These are phyloP conservation scores for Pterulicium gracile DNA, from an alignment of 1,284 basidiomycete species.

Conservation along the genomic window DNA sequence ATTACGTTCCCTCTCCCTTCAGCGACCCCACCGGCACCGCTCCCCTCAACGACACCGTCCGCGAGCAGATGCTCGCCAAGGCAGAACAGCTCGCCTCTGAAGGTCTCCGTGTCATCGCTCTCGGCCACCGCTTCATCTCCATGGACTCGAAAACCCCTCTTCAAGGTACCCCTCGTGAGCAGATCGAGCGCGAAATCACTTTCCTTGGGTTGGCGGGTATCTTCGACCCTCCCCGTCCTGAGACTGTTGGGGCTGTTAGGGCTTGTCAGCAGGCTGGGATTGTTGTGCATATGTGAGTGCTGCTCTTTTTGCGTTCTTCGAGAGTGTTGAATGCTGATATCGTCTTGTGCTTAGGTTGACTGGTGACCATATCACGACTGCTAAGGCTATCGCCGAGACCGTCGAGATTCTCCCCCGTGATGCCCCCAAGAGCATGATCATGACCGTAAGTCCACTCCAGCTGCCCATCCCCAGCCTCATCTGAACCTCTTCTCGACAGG, in stretches of 20 bases:
- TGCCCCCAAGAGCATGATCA: conserved; percentile 51
- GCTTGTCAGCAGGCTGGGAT: conserved; percentile 57
- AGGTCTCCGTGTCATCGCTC: conserved; percentile 37
- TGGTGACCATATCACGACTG: conserved; percentile 61
- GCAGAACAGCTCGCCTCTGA: conserved; percentile 47
- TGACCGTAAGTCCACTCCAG: conserved; percentile 19
- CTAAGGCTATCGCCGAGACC: conserved; percentile 49
- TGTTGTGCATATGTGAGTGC: conserved; percentile 46
- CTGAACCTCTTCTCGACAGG: conserved; percentile 7
- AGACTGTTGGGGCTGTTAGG: conserved; percentile 50
- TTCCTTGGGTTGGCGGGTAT: conserved; percentile 60
- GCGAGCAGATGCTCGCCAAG: conserved; percentile 31
- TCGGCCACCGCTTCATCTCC: conserved; percentile 18
- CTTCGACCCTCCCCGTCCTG: conserved; percentile 62
- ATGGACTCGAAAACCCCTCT: conserved; percentile 5
- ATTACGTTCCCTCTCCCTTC: conserved; percentile 18
- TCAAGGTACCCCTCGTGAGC: conserved; percentile 26
- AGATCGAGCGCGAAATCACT: conserved; percentile 45
- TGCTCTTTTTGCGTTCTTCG: neutral
- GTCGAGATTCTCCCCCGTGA: conserved; percentile 56
- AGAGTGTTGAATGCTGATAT: conserved; percentile 1
- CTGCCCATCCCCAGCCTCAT: neutral
- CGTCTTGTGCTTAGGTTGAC: conserved; percentile 19
- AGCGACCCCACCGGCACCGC: conserved; percentile 12
- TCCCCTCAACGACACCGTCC: conserved; percentile 22